These are phyloP conservation scores for Scortechinia acanthostroma DNA, from an alignment of 2,329 filamentous ascomycete genomes.

Conservation along the genomic window DNA sequence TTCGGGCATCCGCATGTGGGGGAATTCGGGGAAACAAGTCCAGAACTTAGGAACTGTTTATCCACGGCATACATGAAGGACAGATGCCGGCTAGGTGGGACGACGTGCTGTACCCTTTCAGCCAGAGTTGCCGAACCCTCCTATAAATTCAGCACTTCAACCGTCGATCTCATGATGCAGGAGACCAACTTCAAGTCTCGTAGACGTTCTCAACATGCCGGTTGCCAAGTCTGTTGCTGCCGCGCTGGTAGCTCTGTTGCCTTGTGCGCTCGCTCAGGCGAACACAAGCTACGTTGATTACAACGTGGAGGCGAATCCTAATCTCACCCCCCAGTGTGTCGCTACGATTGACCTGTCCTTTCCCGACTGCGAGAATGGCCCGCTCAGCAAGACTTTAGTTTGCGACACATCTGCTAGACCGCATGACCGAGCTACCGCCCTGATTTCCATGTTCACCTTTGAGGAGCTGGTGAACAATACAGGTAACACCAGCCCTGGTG, in stretches of 20 bases:
- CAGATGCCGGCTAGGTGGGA: no score
- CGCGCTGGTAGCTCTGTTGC: neutral
- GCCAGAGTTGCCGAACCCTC: no score
- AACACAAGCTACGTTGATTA: neutral
- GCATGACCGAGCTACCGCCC: neutral
- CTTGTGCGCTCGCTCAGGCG: neutral
- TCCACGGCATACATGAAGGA: no score
- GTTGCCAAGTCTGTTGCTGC: neutral
- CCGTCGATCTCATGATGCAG: no score
- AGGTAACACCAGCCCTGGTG: slow-evolving; percentile 17
- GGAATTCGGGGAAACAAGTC: no score
- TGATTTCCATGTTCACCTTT: neutral
- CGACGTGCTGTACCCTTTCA: no score
- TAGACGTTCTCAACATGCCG: neutral
- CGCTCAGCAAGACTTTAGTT: neutral
- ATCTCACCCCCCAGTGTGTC: neutral
- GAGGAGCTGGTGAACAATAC: neutral
- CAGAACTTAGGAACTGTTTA: no score
- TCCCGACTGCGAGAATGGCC: neutral
- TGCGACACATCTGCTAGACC: neutral
- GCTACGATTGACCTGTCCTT: neutral
- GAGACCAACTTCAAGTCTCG: no score
- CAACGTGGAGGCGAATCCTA: neutral
- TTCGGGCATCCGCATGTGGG: neutral
- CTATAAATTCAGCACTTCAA: no score